A percentile compares a stretch with the other conserved stretches of the same genome.
These are phyloP conservation scores for Stereocaulon alpinum DNA, from an alignment of 495 filamentous ascomycete genomes.

Conservation along the genomic window DNA sequence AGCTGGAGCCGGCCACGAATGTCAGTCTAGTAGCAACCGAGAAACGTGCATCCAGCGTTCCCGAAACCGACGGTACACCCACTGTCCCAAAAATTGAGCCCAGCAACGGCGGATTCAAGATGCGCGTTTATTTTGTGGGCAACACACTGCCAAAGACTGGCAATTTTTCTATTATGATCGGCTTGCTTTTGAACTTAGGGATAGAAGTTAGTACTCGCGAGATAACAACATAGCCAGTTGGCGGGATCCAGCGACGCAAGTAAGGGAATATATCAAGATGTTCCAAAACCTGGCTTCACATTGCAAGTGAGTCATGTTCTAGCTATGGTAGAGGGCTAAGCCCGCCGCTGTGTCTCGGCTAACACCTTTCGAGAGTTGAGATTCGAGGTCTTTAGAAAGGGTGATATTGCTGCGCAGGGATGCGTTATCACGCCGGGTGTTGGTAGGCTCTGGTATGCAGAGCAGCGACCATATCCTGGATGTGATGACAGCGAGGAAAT, in stretches of 20 bases:
- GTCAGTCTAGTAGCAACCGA: neutral
- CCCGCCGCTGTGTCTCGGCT: neutral
- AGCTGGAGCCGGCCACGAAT: neutral
- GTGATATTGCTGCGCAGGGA: neutral
- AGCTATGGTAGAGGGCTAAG: neutral
- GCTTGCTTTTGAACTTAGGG: neutral
- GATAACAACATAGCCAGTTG: neutral
- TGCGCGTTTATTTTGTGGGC: neutral
- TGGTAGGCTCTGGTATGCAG: neutral
- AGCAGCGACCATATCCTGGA: neutral
- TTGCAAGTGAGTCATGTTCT: neutral
- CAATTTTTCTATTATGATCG: neutral
- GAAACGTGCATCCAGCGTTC: neutral
- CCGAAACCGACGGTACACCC: neutral
- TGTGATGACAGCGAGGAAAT: neutral
- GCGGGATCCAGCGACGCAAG: neutral
- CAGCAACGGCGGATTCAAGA: neutral
- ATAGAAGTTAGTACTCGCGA: neutral
- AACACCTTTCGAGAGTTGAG: neutral
- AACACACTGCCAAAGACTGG: neutral
- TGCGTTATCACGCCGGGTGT: neutral
- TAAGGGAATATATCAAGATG: neutral
- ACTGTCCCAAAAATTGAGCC: neutral
- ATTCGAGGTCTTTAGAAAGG: neutral
- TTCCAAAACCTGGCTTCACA: neutral